Evolutionary conservation across 768 basidiomycete genomes (phyloP), one percentile per base, ranked within the genome.

Genomic region (Auriscalpium vulgare): DNA sequence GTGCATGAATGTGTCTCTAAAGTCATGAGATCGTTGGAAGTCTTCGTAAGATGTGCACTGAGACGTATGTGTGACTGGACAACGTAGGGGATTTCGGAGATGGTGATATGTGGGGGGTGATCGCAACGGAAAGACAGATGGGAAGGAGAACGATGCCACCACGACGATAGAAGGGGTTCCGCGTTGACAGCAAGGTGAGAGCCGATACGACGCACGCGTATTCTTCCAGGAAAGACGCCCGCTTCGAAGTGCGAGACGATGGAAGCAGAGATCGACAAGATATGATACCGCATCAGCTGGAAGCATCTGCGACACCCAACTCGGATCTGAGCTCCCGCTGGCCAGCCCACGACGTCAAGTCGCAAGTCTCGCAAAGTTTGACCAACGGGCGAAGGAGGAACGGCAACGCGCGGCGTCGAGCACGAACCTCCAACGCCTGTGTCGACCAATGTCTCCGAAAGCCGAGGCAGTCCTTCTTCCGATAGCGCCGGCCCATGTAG

Each of bases 331-430:
- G 60, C 65, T 68, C 62, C 65, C 56, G 56, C 57, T 50, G 65
- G 62, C 69, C 67, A 66, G 69, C 71, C 72, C 66, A 67, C 69
- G 62, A 69, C 71, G 44, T 74, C 75, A 54, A 74, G 71, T 67
- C 59, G 62, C 67, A 65, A 68, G 71, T 59, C 62, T 66, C 64
- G 63, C 58, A 55, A 60, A 58, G 58, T 62, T 61, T 57, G 60
- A 54, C 56, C 51, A 56, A 56, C 37, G 46, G 59, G 53, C 55
- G 37, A 34, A 51, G 53, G 54, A 56, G 47, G 64, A 61, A 51
- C 51, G 58, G 60, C 62, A 68, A 65, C 68, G 68, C 63, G 63
- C 56, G 62, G 72, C 74, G 65, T 68, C 61, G 66, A 65, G 64
- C 67, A 68, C 62, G 59, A 55, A 63, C 67, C 69, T 69, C 66